Conservation (phyloP, 1,284 basidiomycete genomes). For the Butyriboletus appendiculatus region DNA sequence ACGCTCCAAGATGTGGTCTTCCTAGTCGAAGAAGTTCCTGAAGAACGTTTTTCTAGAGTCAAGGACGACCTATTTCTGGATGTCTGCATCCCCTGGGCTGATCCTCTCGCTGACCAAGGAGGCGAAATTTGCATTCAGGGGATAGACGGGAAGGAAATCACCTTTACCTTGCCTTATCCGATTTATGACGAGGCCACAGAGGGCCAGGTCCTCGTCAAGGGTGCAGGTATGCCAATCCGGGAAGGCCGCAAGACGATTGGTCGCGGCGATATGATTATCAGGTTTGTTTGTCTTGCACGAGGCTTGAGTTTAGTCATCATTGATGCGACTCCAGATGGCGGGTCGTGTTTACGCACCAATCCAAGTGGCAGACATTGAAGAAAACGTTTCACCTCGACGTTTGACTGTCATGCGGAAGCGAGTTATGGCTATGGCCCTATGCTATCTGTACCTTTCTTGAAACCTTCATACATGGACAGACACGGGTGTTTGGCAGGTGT, state of each 20-base stretch:
- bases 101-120: conserved; percentile 53
- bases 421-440: conserved; percentile 22
- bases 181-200: conserved; percentile 61
- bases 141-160: conserved; percentile 68
- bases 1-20: conserved; percentile 78
- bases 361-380: conserved; percentile 36
- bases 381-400: conserved; percentile 30
- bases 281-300: conserved; percentile 44
- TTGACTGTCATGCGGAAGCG: conserved; percentile 17
- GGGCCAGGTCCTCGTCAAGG: conserved; percentile 60
- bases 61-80: conserved; percentile 74
- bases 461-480: conserved; percentile 21
- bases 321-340: conserved; percentile 29
- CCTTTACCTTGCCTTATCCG: conserved; percentile 62
- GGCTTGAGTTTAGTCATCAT: neutral
- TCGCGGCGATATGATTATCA: conserved; percentile 78
- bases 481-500: conserved; percentile 10
- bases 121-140: conserved; percentile 60
- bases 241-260: conserved; percentile 62
- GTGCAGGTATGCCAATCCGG: conserved; percentile 85
- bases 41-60: conserved; percentile 68
- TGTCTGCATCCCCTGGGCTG: conserved; percentile 70
- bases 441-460: conserved; percentile 18
- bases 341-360: conserved; percentile 31
- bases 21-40: conserved; percentile 73